Conservation (phyloP, 2,329 filamentous ascomycete genomes). For the Fusarium decemcellulare region DNA sequence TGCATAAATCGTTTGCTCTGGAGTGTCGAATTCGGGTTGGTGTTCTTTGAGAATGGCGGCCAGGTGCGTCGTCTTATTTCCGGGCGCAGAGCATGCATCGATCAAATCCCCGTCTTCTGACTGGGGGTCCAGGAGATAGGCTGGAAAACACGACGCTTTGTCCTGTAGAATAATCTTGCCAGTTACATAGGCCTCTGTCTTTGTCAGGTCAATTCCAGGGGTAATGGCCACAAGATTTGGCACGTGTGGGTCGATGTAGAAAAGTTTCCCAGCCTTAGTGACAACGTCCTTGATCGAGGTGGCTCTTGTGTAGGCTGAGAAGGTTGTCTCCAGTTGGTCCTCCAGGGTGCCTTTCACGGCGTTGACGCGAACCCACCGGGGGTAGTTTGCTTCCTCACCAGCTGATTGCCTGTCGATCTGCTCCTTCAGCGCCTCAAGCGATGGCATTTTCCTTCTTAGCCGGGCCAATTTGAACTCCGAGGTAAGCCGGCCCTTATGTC, state of each 20-base stretch:
- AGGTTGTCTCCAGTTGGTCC: slow-evolving; percentile 81
- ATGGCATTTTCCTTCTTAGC: slow-evolving; percentile 77
- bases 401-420: slow-evolving; percentile 67
- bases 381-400: slow-evolving; percentile 72
- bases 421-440: slow-evolving; percentile 75
- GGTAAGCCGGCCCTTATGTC: slow-evolving; percentile 84
- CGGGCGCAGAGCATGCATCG: slow-evolving; percentile 95
- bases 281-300: slow-evolving; percentile 70
- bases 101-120: slow-evolving; percentile 81
- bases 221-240: slow-evolving; percentile 87
- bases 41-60: slow-evolving; percentile 77
- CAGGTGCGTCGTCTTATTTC: slow-evolving; percentile 97
- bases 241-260: slow-evolving; percentile 85
- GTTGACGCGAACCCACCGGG: slow-evolving; percentile 95
- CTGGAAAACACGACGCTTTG: slow-evolving; percentile 97
- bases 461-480: slow-evolving; percentile 88
- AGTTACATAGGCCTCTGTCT: slow-evolving; percentile 78
- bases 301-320: slow-evolving; percentile 73
- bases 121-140: slow-evolving; percentile 82
- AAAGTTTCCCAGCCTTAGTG: slow-evolving; percentile 59
- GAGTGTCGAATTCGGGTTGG: slow-evolving; percentile 53
- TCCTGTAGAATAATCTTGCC: slow-evolving; percentile 93
- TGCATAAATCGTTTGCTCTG: slow-evolving; percentile 72
- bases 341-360: slow-evolving; percentile 79
- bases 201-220: slow-evolving; percentile 78